Conservation (phyloP, 345 rosid genomes). For the Populus euphratica region DNA sequence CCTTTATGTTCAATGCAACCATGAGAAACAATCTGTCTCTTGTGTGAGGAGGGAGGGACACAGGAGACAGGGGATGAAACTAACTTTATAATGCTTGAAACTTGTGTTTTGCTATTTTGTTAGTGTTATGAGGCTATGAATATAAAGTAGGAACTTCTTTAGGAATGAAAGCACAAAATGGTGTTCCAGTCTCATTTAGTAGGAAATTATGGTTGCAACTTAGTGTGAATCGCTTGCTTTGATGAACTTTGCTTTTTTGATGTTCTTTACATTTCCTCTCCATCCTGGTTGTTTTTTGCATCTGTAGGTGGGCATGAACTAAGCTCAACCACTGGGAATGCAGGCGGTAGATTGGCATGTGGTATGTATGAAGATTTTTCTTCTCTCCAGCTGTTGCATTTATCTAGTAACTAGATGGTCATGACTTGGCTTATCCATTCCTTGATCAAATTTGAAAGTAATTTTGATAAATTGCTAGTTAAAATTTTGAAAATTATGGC, state of each 20-base stretch:
- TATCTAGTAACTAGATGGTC: background rate
- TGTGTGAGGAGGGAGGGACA: background rate
- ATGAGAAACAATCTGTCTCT: background rate
- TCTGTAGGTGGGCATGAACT: constrained; percentile 92
- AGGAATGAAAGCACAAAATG: background rate
- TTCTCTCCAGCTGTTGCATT: background rate
- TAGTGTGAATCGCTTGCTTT: background rate
- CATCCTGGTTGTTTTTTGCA: constrained; percentile 20
- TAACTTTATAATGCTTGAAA: background rate
- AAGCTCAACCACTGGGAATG: constrained; percentile 90
- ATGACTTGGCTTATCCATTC: background rate
- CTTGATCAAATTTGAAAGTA: background rate
- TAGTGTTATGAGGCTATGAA: background rate
- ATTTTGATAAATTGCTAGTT: too few species aligned
- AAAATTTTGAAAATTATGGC: background rate
- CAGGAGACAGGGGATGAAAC: background rate
- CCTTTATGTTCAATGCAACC: background rate
- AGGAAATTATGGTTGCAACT: too few species aligned
- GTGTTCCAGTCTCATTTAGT: too few species aligned
- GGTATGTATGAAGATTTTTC: constrained; percentile 45
- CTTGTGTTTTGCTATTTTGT: background rate
- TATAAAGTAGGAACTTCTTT: background rate
- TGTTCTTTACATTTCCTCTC: constrained; percentile 10
- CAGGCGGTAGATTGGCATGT: constrained; percentile 99
- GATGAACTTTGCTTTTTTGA: background rate